Percentiles rank a stretch among this genome's conserved stretches.
Evolutionary conservation across 129 eudicot species (phyloP).

Genomic region (Centrapalus pauciflorus): DNA sequence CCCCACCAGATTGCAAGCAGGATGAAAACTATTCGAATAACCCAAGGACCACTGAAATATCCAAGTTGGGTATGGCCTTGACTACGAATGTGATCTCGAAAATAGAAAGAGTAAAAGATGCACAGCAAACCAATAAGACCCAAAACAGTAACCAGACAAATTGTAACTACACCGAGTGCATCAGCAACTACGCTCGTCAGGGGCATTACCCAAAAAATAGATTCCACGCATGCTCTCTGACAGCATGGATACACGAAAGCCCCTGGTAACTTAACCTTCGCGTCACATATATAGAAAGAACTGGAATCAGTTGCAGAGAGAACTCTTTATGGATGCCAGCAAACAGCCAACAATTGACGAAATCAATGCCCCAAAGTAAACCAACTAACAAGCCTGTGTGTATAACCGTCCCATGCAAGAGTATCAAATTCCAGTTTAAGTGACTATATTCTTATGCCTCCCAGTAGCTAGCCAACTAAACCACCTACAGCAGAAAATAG

Average conservation of each 20-base stretch:
- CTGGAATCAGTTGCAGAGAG: neutral
- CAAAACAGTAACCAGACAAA: constrained; percentile 59
- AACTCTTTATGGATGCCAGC: neutral
- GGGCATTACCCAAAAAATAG: constrained; percentile 91
- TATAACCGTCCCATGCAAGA: neutral
- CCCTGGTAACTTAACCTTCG: constrained; percentile 23
- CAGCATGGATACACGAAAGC: constrained; percentile 72
- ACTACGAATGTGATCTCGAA: constrained; percentile 55
- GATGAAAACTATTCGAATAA: constrained; percentile 59
- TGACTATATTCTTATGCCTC: constrained; percentile 16
- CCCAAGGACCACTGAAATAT: constrained; percentile 92
- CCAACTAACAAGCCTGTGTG: neutral
- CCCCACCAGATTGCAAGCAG: constrained; percentile 82
- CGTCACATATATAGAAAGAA: constrained; percentile 22
- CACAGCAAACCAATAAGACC: constrained; percentile 63
- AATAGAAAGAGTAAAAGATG: constrained; percentile 63
- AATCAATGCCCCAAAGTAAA: constrained; percentile 8
- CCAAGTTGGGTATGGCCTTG: constrained; percentile 49
- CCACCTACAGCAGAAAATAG: constrained; percentile 29
- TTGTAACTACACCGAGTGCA: constrained; percentile 98
- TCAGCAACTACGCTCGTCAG: constrained; percentile 83
- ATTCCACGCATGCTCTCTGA: constrained; percentile 95
- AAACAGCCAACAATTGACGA: constrained; percentile 7
- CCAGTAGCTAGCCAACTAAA: constrained; percentile 23
- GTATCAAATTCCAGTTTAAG: neutral